Evolutionary conservation across 148 eudicot species (phyloP).

Genomic region (Arbutus unedo): DNA sequence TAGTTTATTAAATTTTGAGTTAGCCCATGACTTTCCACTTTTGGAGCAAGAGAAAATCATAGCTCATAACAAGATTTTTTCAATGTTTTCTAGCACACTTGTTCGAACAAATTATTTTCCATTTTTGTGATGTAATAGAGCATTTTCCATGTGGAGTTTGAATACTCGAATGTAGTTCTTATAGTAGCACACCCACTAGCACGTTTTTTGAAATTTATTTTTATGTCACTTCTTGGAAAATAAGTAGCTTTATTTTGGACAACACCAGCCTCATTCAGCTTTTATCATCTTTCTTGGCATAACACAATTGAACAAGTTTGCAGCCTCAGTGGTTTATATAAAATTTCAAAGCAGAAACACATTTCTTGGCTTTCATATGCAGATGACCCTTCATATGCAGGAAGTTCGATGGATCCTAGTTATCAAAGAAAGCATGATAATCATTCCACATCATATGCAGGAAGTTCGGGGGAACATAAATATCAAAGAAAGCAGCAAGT

Average conservation of each 20-base stretch:
- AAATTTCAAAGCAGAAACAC: background rate
- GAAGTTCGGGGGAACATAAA: slow-evolving; percentile 37
- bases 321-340: background rate
- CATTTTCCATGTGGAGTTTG: background rate
- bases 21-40: no score
- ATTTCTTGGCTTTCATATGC: slow-evolving; percentile 21
- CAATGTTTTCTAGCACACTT: background rate
- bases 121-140: background rate
- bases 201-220: background rate
- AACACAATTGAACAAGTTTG: no score
- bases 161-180: background rate
- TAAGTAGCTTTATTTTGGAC: background rate
- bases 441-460: slow-evolving; percentile 31
- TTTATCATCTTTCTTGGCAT: background rate
- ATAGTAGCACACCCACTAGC: background rate
- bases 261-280: background rate
- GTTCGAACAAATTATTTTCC: background rate
- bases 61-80: background rate
- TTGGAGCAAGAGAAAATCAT: background rate
- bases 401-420: slow-evolving; percentile 35
- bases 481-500: slow-evolving; percentile 33
- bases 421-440: slow-evolving; percentile 22
- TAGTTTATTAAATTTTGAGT: no score
- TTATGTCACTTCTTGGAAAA: background rate
- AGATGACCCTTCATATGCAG: slow-evolving; percentile 34